Base-by-base conservation (phyloP, 2,329 filamentous ascomycete species). In the Aspergillaceae sp. region DNA sequence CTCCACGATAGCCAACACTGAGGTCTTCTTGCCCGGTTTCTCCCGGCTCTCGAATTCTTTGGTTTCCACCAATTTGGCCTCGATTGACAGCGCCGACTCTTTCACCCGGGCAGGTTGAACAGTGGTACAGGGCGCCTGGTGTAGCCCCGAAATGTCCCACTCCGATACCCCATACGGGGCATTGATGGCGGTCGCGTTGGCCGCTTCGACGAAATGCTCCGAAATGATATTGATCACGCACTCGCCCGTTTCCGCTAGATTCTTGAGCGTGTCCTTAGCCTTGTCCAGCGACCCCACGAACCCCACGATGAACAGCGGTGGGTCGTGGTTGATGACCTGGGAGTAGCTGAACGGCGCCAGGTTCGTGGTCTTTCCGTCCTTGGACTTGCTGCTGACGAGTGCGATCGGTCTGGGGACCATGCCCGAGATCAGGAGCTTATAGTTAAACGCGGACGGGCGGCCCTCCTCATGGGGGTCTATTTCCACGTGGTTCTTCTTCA, bases 281-380 rank as follows among this genome's bases (percentile, higher is more conserved):
- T 71, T 66, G 26, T 76, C 72, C 45, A 75, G 69, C 1, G 76
- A 75, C 1, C 77, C 78, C 0, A 74, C 70, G 48, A 82, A 80
- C 0, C 80, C 79, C 4, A 84, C 70, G 6, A 80, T 77, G 65
- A 96, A 94, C 38, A 94, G 73, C 0, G 90, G 90, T 4, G 90
- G 91, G 62, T 96, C 90, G 63, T 92, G 86, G 65, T 81, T 82
- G 54, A 95, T 75, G 51, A 95, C 68, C 63, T 88, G 84, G 64
- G 89, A 88, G 72, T 92, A 96, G 60, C 80, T 86, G 66, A 92
- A 95, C 0, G 89, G 90, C 0, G 90, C 87, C 2, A 96, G 75
- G 68, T 96, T 97, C 10, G 79, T 80, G 29, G 69, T 73, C 32
- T 59, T 66, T 26, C 86, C 87, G 58, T 89, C 84, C 35, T 70